Evolutionary conservation across 768 basidiomycete genomes (phyloP).

Genomic region (Paxillus rubicundulus): DNA sequence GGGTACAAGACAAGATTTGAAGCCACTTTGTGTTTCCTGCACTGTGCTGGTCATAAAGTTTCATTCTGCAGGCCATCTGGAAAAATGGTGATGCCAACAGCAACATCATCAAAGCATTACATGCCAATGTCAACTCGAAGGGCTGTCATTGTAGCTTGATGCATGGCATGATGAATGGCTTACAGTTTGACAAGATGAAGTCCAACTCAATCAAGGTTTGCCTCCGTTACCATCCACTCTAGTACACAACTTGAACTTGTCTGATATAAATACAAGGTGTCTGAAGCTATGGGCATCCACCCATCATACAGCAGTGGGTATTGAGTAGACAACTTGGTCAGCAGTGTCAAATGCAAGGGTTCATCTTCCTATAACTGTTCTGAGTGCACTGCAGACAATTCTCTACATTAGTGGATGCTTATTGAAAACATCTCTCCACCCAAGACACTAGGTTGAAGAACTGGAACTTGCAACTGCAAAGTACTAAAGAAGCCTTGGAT

Average conservation of each 20-base stretch:
- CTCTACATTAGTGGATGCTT: no score
- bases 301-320: neutral
- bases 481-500: no score
- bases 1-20: neutral
- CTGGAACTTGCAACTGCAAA: no score
- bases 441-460: no score
- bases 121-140: slow-evolving; percentile 25
- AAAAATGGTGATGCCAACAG: slow-evolving; percentile 19
- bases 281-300: neutral
- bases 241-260: no score
- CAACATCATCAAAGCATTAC: slow-evolving; percentile 26
- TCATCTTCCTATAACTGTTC: no score
- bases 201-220: neutral
- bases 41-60: slow-evolving; percentile 32
- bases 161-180: slow-evolving; percentile 15
- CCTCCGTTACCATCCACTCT: no score
- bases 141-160: slow-evolving; percentile 13
- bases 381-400: no score
- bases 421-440: no score
- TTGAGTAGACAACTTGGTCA: neutral
- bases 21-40: slow-evolving; percentile 24
- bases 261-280: neutral
- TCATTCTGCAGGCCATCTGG: slow-evolving; percentile 27
- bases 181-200: slow-evolving; percentile 10
- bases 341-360: no score